phyloP scores from a whole-genome alignment of 306 rosid species.

The Arachis stenosperma region DNA sequence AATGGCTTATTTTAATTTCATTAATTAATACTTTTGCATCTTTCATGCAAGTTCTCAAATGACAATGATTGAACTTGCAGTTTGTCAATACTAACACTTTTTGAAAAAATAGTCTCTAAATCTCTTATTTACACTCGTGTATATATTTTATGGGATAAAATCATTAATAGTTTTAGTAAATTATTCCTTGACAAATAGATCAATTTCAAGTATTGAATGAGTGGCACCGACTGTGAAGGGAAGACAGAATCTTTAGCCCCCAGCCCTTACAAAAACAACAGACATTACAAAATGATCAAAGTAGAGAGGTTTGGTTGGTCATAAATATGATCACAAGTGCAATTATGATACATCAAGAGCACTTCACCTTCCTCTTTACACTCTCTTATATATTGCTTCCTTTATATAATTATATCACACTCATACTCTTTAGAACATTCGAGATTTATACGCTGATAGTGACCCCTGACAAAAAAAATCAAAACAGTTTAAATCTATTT shows the following conservation, averaged over 20 bases:
- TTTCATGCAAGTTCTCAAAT: too few species aligned
- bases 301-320: neutral
- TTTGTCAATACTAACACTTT: too few species aligned
- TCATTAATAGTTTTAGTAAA: too few species aligned
- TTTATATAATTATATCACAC: too few species aligned
- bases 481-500: neutral
- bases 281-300: neutral
- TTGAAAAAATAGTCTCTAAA: too few species aligned
- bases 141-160: too few species aligned
- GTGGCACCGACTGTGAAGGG: neutral
- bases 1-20: too few species aligned
- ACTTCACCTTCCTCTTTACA: neutral
- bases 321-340: constrained; percentile 16
- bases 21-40: too few species aligned
- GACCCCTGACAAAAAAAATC: neutral
- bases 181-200: too few species aligned
- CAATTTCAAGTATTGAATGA: too few species aligned
- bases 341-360: neutral
- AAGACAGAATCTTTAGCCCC: neutral
- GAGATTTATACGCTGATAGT: neutral
- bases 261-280: neutral
- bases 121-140: too few species aligned
- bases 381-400: neutral
- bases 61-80: too few species aligned
- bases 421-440: neutral